Conservation (phyloP, 176 grass and related monocot species). For the Avena atlantica region DNA sequence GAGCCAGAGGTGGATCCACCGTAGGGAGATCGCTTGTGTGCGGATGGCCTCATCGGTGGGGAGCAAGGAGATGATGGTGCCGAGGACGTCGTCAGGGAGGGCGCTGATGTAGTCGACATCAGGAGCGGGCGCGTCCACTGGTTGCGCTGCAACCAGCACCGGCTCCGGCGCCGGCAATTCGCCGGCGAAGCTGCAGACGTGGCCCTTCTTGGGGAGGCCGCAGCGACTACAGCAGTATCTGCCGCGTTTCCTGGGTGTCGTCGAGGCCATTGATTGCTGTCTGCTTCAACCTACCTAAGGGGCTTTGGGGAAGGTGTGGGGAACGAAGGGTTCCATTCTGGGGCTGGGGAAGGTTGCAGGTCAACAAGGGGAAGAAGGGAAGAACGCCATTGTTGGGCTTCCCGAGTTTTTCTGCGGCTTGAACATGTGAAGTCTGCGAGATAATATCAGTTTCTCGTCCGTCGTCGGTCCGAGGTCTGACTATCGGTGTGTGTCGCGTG, state of each 20-base stretch:
- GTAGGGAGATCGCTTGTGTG: background rate
- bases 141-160: background rate
- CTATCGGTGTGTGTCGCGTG: too few species aligned
- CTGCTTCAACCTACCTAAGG: too few species aligned
- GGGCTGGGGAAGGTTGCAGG: too few species aligned
- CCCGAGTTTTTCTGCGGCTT: too few species aligned
- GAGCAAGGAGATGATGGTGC: constrained; percentile 8
- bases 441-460: too few species aligned
- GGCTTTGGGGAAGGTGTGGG: background rate
- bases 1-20: background rate
- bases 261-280: too few species aligned
- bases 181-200: background rate
- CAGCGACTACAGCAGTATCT: background rate
- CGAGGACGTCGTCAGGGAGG: background rate
- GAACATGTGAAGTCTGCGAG: too few species aligned
- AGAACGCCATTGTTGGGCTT: too few species aligned
- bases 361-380: background rate
- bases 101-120: background rate
- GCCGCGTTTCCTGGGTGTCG: background rate
- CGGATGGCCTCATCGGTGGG: background rate
- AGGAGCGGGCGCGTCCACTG: background rate
- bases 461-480: too few species aligned
- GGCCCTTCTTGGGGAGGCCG: constrained; percentile 1
- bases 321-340: background rate
- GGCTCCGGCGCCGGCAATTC: background rate